These are phyloP conservation scores for Morella rubra DNA, from an alignment of 306 rosid species.

Conservation along the genomic window DNA sequence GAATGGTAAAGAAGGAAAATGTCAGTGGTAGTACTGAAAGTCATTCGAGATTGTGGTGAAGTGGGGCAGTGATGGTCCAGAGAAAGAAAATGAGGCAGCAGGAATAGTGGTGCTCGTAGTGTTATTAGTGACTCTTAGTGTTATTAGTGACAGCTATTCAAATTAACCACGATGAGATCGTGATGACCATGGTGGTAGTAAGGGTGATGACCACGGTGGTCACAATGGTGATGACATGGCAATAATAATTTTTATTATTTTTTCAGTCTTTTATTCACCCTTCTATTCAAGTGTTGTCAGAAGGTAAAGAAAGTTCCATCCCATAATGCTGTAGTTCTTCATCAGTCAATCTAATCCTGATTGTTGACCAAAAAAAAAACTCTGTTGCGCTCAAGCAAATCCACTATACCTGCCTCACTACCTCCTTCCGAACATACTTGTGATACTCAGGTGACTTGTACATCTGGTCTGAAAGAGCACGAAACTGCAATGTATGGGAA, in stretches of 20 bases:
- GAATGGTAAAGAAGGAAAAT: neutral
- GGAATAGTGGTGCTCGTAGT: neutral
- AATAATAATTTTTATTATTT: neutral
- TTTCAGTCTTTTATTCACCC: neutral
- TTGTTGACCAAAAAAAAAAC: neutral
- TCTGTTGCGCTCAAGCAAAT: neutral
- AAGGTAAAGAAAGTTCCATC: neutral
- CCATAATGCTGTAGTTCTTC: neutral
- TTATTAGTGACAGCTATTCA: neutral
- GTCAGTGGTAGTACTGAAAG: neutral
- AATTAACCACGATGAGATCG: neutral
- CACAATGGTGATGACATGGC: neutral
- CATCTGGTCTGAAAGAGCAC: slow-evolving; percentile 84
- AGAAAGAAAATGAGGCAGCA: neutral
- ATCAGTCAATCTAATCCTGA: neutral
- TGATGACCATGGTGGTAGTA: neutral
- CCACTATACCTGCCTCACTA: slow-evolving; percentile 63
- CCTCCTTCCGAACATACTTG: slow-evolving; percentile 73
- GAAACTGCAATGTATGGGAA: slow-evolving; percentile 55
- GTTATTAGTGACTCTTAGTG: neutral
- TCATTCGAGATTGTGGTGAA: neutral
- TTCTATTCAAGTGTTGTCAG: neutral
- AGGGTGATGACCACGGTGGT: neutral
- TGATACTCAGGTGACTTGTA: slow-evolving; percentile 78
- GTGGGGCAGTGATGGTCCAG: neutral